phyloP scores from a whole-genome alignment of 495 filamentous ascomycete species.

The Entonaema liquescens region DNA sequence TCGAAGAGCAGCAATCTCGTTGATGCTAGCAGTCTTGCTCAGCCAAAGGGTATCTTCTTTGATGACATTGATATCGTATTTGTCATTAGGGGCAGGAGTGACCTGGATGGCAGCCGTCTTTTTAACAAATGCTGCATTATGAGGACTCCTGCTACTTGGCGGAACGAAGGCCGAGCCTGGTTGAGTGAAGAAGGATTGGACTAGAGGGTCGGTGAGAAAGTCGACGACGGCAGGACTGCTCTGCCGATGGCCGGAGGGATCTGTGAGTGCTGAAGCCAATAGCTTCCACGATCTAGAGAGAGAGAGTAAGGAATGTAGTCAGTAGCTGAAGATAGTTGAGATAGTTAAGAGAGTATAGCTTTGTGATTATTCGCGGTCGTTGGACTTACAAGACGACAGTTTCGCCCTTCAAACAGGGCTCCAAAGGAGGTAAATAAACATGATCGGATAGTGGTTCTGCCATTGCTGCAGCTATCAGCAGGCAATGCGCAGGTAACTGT shows the following conservation, averaged over 20 bases:
- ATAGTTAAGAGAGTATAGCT: too few relatives aligned
- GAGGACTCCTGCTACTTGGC: constrained; percentile 50
- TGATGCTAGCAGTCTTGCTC: constrained; percentile 75
- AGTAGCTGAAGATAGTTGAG: constrained; percentile 8
- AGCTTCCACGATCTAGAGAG: constrained; percentile 75
- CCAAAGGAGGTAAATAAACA: constrained; percentile 59
- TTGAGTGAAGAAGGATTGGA: constrained; percentile 69
- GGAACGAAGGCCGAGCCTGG: constrained; percentile 69
- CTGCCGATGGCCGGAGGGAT: constrained; percentile 58
- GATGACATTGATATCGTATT: constrained; percentile 80
- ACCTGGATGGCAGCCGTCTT: constrained; percentile 93
- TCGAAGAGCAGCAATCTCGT: constrained; percentile 84
- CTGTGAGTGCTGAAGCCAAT: constrained; percentile 70
- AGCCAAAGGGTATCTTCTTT: constrained; percentile 89
- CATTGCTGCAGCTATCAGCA: constrained; percentile 72
- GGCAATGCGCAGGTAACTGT: constrained; percentile 45
- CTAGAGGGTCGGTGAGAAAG: constrained; percentile 74
- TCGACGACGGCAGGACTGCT: constrained; percentile 60
- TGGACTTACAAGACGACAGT: constrained; percentile 53
- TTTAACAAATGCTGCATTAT: constrained; percentile 73
- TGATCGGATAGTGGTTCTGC: constrained; percentile 61
- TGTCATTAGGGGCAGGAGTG: constrained; percentile 69
- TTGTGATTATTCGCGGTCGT: background rate
- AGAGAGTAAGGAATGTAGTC: constrained; percentile 35
- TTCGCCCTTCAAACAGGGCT: constrained; percentile 57